Conservation (phyloP, 2,329 filamentous ascomycete genomes). For the Diaporthe humulicola region DNA sequence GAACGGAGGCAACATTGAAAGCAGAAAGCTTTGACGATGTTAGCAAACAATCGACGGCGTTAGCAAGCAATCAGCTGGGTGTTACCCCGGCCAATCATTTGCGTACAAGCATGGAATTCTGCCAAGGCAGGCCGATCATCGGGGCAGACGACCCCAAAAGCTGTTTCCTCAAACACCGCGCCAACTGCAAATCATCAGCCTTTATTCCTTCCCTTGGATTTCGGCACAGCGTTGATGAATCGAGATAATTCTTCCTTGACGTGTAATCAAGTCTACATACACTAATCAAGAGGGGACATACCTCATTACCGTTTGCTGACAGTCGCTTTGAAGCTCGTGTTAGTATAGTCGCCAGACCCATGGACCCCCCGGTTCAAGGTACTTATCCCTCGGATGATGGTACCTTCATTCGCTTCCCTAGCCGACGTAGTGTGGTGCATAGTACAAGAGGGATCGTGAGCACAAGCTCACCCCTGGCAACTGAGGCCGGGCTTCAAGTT, state of each 20-base stretch:
- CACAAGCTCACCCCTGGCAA: constrained; percentile 88
- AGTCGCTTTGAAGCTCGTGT: background rate
- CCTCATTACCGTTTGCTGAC: too few species aligned
- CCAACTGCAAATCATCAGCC: background rate
- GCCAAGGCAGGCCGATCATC: constrained; percentile 1
- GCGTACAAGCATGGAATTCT: background rate
- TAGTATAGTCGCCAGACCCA: background rate
- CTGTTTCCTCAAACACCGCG: background rate
- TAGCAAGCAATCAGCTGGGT: background rate
- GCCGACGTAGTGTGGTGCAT: constrained; percentile 89
- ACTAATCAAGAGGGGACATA: background rate
- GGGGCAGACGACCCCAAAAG: background rate
- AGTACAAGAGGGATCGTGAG: constrained; percentile 91
- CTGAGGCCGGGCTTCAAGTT: constrained; percentile 85
- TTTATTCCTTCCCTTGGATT: background rate
- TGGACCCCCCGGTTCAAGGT: background rate
- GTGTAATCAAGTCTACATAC: too few species aligned
- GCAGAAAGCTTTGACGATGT: background rate
- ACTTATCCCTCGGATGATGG: constrained; percentile 37
- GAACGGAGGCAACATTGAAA: too few species aligned
- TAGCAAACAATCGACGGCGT: too few species aligned
- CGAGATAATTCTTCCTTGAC: too few species aligned
- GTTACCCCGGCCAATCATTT: background rate
- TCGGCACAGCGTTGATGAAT: background rate
- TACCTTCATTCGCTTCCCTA: constrained; percentile 59